Evolutionary conservation across 2,329 filamentous ascomycete species (phyloP).

Genomic region (Colletotrichum lini): DNA sequence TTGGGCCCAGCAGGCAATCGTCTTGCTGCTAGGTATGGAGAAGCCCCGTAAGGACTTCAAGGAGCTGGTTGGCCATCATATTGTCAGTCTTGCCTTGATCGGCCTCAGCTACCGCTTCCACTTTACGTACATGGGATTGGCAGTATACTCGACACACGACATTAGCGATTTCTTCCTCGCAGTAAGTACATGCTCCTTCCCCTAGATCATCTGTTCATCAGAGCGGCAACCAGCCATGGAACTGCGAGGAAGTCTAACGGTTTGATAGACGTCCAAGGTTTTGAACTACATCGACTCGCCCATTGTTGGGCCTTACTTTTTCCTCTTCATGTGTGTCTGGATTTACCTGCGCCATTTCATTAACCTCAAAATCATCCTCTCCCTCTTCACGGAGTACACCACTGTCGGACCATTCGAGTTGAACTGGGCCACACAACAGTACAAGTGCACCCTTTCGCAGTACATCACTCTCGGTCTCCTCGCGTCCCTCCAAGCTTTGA

Average conservation of each 20-base stretch:
- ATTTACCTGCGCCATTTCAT: conserved; percentile 91
- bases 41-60: conserved; percentile 96
- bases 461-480: conserved; percentile 77
- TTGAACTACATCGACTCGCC: conserved; percentile 90
- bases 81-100: conserved; percentile 89
- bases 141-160: conserved; percentile 95
- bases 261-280: conserved; percentile 82
- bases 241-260: conserved; percentile 31
- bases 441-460: conserved; percentile 81
- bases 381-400: conserved; percentile 81
- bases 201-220: background rate
- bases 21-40: conserved; percentile 88
- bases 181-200: conserved; percentile 65
- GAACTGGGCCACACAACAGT: conserved; percentile 83
- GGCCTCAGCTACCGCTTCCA: conserved; percentile 93
- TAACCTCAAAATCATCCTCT: conserved; percentile 83
- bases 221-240: background rate
- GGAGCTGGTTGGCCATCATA: conserved; percentile 91
- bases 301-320: conserved; percentile 88
- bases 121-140: conserved; percentile 94
- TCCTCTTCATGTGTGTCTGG: conserved; percentile 86
- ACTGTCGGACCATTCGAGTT: conserved; percentile 82
- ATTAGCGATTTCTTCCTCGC: conserved; percentile 97
- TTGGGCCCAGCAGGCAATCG: conserved; percentile 95
- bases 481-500: conserved; percentile 78